A percentile compares a stretch with the other conserved stretches of the same genome.
Evolutionary conservation across 2,329 filamentous ascomycete species (phyloP).

Genomic region (Colletotrichum melonis): DNA sequence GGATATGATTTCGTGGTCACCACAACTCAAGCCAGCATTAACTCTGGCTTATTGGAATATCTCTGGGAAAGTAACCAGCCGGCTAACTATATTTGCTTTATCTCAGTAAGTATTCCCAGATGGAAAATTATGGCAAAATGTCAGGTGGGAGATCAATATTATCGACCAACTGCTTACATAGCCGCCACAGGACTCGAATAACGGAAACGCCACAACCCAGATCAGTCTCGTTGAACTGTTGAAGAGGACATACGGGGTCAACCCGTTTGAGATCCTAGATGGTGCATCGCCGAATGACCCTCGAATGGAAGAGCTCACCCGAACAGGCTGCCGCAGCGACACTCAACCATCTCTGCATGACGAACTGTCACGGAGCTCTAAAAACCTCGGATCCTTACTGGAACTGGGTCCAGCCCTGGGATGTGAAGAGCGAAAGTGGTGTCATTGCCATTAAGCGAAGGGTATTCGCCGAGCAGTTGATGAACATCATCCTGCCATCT

Average conservation of each 20-base stretch:
- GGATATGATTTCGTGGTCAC: not conserved
- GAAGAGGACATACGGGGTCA: not conserved
- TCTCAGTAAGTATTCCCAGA: not conserved
- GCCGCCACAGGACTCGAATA: not conserved
- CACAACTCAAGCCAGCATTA: not conserved
- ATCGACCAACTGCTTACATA: not conserved
- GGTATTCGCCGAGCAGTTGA: not conserved
- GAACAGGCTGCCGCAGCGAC: not conserved
- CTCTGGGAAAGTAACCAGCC: not conserved
- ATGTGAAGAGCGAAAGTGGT: not conserved
- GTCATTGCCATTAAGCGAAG: not conserved
- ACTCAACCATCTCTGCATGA: not conserved
- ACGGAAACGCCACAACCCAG: not conserved
- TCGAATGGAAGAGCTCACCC: not conserved
- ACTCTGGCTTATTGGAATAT: not conserved
- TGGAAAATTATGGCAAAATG: not conserved
- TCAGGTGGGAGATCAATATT: not conserved
- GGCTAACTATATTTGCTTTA: not conserved
- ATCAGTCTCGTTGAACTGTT: not conserved
- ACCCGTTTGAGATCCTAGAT: not conserved
- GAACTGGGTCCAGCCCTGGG: not conserved
- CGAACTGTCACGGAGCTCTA: not conserved
- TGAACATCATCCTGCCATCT: not conserved
- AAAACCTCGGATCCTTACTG: not conserved
- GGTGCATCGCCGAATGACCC: not conserved